Conservation (phyloP, 331 rosid species). For the Quercus tomentella region DNA sequence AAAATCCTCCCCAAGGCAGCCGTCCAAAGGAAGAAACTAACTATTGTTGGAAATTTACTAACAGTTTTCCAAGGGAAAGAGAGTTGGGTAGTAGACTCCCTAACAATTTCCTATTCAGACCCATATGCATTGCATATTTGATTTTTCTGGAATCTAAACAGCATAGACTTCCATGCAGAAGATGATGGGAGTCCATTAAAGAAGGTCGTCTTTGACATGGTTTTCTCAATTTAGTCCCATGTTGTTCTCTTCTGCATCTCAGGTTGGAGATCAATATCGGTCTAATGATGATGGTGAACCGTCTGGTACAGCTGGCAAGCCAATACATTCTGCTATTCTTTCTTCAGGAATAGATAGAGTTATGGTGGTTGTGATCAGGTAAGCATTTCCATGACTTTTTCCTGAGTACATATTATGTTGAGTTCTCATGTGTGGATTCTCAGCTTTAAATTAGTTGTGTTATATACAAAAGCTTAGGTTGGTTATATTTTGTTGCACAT, state of each 20-base stretch:
- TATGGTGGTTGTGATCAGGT: slow-evolving; percentile 96
- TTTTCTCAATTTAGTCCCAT: background rate
- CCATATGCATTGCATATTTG: background rate
- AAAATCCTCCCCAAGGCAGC: too few species aligned
- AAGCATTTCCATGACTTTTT: slow-evolving; percentile 4
- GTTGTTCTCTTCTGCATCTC: slow-evolving; percentile 1
- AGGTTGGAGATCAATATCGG: slow-evolving; percentile 91
- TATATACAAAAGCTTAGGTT: background rate
- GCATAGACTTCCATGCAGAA: background rate
- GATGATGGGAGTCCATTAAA: background rate
- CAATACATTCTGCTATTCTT: slow-evolving; percentile 74
- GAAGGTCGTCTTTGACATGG: slow-evolving; percentile 5
- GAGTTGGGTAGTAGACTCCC: too few species aligned
- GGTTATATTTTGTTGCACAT: background rate
- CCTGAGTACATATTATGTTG: background rate
- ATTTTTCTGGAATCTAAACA: background rate
- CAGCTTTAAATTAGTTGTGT: background rate
- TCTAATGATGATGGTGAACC: slow-evolving; percentile 97
- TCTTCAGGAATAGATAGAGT: slow-evolving; percentile 92
- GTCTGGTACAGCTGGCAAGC: slow-evolving; percentile 94
- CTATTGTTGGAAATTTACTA: too few species aligned
- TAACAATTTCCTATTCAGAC: background rate
- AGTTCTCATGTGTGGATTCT: background rate
- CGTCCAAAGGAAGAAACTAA: too few species aligned
- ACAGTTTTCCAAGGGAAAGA: too few species aligned